Evolutionary conservation across 2,329 filamentous ascomycete genomes (phyloP).

Genomic region (Cercospora sp.): DNA sequence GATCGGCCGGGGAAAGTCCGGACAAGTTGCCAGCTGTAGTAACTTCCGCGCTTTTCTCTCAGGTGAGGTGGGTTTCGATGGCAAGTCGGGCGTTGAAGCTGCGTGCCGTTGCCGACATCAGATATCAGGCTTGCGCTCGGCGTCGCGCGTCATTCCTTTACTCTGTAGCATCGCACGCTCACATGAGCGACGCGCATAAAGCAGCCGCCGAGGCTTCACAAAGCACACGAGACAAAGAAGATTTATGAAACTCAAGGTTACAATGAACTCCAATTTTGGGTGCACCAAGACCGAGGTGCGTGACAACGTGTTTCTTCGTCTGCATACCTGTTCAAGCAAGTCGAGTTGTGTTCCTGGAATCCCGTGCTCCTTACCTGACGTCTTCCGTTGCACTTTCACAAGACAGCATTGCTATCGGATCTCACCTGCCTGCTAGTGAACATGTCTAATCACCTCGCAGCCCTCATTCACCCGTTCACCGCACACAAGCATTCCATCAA

Average conservation of each 20-base stretch:
- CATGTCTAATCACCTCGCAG: conserved; percentile 12
- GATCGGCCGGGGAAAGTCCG: conserved; percentile 6
- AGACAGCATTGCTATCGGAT: background rate
- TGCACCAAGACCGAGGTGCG: conserved; percentile 7
- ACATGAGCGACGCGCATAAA: conserved; percentile 8
- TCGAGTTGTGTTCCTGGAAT: background rate
- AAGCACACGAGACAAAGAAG: conserved; percentile 9
- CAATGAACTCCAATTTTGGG: background rate
- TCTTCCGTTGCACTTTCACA: conserved; percentile 1
- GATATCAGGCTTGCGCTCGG: background rate
- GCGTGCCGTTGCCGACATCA: background rate
- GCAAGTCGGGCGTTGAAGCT: background rate
- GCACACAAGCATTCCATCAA: background rate
- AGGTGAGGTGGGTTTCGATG: conserved; percentile 1
- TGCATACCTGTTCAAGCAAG: background rate
- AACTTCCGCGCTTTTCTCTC: background rate
- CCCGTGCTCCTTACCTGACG: background rate
- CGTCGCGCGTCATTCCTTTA: conserved; percentile 2
- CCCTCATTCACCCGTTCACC: background rate
- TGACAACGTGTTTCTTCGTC: background rate
- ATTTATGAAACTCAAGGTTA: conserved; percentile 4
- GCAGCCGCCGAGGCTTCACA: conserved; percentile 3
- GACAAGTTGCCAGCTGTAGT: background rate
- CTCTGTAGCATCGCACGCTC: conserved; percentile 7
- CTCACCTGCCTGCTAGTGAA: background rate